Conservation (phyloP, 345 rosid species). For the Lepidium aucheri region DNA sequence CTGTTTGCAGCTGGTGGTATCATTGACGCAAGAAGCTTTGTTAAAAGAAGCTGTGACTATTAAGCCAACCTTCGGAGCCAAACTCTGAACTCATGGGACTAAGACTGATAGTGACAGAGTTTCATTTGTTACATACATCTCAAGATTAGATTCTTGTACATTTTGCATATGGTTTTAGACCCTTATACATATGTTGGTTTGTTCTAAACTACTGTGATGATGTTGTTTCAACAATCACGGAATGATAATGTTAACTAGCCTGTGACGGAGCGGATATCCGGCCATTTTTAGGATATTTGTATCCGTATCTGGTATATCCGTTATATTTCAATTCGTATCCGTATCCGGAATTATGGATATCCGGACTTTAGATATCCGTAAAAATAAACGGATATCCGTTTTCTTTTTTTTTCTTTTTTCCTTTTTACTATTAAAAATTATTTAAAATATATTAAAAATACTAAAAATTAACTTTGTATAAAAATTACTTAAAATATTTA, state of each 20-base stretch:
- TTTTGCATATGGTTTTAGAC: not conserved
- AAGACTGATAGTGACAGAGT: not conserved
- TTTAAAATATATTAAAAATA: too few relatives aligned
- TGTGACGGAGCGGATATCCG: too few relatives aligned
- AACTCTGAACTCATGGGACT: conserved; percentile 38
- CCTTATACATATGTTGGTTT: not conserved
- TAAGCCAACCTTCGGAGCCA: conserved; percentile 35
- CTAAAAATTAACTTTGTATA: too few relatives aligned
- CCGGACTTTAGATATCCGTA: too few relatives aligned
- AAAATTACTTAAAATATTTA: too few relatives aligned
- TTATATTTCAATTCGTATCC: too few relatives aligned
- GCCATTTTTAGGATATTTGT: too few relatives aligned
- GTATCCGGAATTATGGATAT: too few relatives aligned
- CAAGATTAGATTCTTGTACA: not conserved
- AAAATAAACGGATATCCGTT: too few relatives aligned
- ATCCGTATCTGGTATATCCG: too few relatives aligned
- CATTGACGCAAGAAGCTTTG: conserved; percentile 74
- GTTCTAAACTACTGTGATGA: not conserved
- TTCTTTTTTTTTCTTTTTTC: too few relatives aligned
- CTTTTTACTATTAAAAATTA: too few relatives aligned
- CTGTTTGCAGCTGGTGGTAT: conserved; percentile 52
- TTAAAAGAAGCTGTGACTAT: conserved; percentile 34
- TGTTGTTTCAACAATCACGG: not conserved
- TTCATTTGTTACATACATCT: not conserved
- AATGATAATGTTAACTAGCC: not conserved